Conservation (phyloP, 1,284 basidiomycete genomes). For the Laetiporus sulphureus region DNA sequence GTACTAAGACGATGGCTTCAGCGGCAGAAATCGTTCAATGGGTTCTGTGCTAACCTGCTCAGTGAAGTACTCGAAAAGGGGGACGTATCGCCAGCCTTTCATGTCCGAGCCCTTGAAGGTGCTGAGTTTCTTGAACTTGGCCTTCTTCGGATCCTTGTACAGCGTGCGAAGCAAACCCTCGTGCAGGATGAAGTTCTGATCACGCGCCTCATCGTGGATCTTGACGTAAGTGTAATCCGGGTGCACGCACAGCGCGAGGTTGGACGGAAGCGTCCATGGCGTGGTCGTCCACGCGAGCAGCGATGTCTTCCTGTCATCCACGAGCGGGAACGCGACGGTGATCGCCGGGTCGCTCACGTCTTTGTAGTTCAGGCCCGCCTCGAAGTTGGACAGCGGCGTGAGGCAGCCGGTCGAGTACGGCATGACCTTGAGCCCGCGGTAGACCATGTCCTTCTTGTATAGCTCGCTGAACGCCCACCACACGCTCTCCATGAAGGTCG, state of each 20-base stretch:
- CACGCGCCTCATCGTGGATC: conserved; percentile 87
- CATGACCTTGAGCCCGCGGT: conserved; percentile 94
- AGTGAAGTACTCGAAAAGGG: conserved; percentile 94
- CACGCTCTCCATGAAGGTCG: conserved; percentile 94
- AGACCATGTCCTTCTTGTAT: conserved; percentile 91
- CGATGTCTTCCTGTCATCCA: conserved; percentile 88
- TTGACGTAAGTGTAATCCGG: conserved; percentile 97
- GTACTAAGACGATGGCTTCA: conserved; percentile 45
- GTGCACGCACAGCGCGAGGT: conserved; percentile 93
- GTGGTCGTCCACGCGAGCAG: conserved; percentile 99
- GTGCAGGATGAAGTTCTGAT: conserved; percentile 90
- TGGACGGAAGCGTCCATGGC: conserved; percentile 97
- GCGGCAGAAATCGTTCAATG: neutral
- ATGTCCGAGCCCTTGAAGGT: conserved; percentile 88
- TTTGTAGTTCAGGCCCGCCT: conserved; percentile 90
- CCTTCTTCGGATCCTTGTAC: conserved; percentile 98
- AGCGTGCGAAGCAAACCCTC: conserved; percentile 85
- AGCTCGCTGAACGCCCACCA: conserved; percentile 99
- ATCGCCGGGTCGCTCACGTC: conserved; percentile 96
- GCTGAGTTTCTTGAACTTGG: conserved; percentile 90
- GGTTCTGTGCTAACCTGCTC: conserved; percentile 58
- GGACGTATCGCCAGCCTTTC: conserved; percentile 96
- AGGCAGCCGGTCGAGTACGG: conserved; percentile 97
- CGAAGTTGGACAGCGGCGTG: conserved; percentile 97
- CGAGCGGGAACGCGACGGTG: conserved; percentile 88